These are phyloP conservation scores for Dryas integrifolia DNA, from an alignment of 331 rosid species.

Conservation along the genomic window DNA sequence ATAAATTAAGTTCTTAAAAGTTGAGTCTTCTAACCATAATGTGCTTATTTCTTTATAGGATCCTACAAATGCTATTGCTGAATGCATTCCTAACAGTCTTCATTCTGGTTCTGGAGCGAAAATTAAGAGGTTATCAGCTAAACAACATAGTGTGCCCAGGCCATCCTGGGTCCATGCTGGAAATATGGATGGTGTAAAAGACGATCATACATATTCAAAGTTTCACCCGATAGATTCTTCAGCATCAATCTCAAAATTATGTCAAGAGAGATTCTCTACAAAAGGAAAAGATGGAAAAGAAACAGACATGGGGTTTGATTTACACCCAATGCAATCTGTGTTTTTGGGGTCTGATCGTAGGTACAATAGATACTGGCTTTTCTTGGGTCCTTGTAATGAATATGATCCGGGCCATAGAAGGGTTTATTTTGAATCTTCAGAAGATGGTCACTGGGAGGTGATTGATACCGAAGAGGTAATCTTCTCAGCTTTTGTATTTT, in stretches of 20 bases:
- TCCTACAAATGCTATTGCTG: constrained; percentile 44
- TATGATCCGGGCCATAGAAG: constrained; percentile 94
- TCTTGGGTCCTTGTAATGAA: constrained; percentile 83
- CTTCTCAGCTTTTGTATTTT: constrained; percentile 20
- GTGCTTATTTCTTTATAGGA: constrained; percentile 36
- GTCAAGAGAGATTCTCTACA: constrained; percentile 29
- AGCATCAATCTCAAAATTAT: constrained; percentile 40
- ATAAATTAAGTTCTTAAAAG: no score
- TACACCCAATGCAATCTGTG: constrained; percentile 86
- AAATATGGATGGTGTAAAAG: constrained; percentile 40
- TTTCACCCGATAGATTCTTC: constrained; percentile 68
- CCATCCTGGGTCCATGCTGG: constrained; percentile 44
- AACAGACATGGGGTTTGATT: constrained; percentile 31
- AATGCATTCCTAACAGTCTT: constrained; percentile 48
- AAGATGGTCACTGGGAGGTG: constrained; percentile 98
- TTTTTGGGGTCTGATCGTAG: constrained; percentile 98
- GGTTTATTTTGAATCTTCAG: constrained; percentile 95
- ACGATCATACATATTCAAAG: constrained; percentile 38
- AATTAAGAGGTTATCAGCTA: constrained; percentile 69
- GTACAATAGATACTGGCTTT: constrained; percentile 96
- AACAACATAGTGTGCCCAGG: constrained; percentile 34
- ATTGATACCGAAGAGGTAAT: constrained; percentile 85
- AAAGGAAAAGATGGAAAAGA: constrained; percentile 33
- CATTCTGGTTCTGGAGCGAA: constrained; percentile 78
- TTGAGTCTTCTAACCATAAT: constrained; percentile 19